Evolutionary conservation across 1,284 basidiomycete species (phyloP), one percentile per base, ranked within the genome.

Genomic region (Stygiomarasmius scandens): DNA sequence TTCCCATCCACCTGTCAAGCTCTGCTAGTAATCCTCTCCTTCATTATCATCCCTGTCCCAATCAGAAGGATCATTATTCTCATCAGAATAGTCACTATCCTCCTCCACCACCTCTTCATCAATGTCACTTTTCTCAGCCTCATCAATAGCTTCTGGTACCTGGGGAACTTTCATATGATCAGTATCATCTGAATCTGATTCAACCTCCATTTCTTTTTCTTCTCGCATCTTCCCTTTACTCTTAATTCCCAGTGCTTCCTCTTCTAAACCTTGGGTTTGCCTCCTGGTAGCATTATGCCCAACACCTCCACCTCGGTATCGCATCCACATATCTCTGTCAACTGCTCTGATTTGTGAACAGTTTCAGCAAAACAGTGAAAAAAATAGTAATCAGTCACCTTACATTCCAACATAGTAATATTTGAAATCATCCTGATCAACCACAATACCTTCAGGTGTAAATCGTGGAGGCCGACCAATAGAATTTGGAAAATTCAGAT

Each of bases 391-490:
- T 6, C 14, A 23, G 11, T n/a, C 10, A 11, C 27, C 60, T 49
- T 32, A 63, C 62, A 59, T 59, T 34, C 59, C 55, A 6, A 61
- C 55, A 59, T 62, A 62, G 43, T 53, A 58, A 25, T 57, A 63
- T 5, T 23, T 47, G 61, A 63, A 70, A 50, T 70, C 66, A 46
- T 62, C 58, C 20, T 59, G 54, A 19, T 64, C 56, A 12, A 43
- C 32, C 10, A 19, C 41, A 10, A n/a, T 27, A n/a, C 56, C 11
- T 56, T 29, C n/a, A 47, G 25, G 24, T 19, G 22, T 6, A 52
- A n/a, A 23, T 23, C 49, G 24, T 56, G 41, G 12, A 43, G 43
- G 24, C 11, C 49, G 49, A 25, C 38, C 58, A 45, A 55, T 25
- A 8, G 58, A 59, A 25, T 55, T 43, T 25, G 4, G 46, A 6